These are phyloP conservation scores for Xylaria sp. DNA, from an alignment of 2,329 filamentous ascomycete species.

Conservation along the genomic window DNA sequence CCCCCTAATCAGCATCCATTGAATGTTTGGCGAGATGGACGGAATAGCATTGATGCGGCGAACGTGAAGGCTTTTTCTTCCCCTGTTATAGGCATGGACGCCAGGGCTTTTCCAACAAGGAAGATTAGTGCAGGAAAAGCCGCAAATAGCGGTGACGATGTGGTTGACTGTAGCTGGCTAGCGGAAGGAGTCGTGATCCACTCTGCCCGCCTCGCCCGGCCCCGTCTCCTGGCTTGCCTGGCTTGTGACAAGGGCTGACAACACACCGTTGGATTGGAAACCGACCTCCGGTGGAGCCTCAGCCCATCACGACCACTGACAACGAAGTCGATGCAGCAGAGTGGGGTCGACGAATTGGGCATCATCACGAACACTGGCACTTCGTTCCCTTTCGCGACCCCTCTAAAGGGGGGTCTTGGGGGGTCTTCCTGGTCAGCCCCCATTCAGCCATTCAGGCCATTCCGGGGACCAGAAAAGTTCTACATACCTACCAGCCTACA, in stretches of 20 bases:
- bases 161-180: slow-evolving; percentile 35
- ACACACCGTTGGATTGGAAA: slow-evolving; percentile 25
- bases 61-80: slow-evolving; percentile 8
- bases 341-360: slow-evolving; percentile 38
- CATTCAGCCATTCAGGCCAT: no score
- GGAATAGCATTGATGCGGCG: background rate
- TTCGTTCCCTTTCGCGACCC: background rate
- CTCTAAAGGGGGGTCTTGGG: background rate
- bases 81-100: no score
- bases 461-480: background rate
- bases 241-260: slow-evolving; percentile 26
- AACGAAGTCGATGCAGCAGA: slow-evolving; percentile 33
- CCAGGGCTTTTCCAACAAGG: no score
- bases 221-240: slow-evolving; percentile 11
- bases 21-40: background rate
- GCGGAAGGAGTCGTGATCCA: slow-evolving; percentile 30
- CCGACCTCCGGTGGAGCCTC: slow-evolving; percentile 30
- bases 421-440: background rate
- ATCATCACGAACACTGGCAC: slow-evolving; percentile 31
- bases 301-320: slow-evolving; percentile 31
- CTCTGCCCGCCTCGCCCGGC: slow-evolving; percentile 33
- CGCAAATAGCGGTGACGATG: slow-evolving; percentile 39
- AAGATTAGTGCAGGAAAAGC: slow-evolving; percentile 16
- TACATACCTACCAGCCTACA: background rate
- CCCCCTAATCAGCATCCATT: no score